phyloP scores from a whole-genome alignment of 768 basidiomycete species.

The Omphalotus guepiniiformis region DNA sequence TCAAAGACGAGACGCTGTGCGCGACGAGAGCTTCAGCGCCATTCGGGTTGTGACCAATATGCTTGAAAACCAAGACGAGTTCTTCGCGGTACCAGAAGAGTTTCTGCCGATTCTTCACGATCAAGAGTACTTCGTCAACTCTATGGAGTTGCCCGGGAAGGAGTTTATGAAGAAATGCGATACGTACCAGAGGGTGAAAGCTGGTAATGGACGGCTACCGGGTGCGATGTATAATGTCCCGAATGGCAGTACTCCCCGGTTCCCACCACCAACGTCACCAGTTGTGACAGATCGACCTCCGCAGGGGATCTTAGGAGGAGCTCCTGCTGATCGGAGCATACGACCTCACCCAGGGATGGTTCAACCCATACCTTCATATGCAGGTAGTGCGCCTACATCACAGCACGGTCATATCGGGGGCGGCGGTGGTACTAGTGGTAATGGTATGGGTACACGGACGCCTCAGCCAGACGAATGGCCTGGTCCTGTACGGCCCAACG shows the following conservation, averaged over 20 bases:
- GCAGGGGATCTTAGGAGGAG: too few species aligned
- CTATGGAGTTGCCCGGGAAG: constrained; percentile 86
- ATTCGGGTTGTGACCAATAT: constrained; percentile 83
- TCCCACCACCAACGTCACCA: constrained; percentile 32
- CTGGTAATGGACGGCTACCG: constrained; percentile 50
- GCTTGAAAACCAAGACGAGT: constrained; percentile 92
- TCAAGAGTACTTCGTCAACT: constrained; percentile 87
- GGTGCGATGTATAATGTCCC: constrained; percentile 31
- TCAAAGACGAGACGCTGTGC: constrained; percentile 75
- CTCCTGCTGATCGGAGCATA: constrained; percentile 34
- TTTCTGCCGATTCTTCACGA: constrained; percentile 83
- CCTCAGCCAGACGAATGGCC: constrained; percentile 43
- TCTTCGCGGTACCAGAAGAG: constrained; percentile 91
- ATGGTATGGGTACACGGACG: constrained; percentile 1
- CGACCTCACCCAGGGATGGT: constrained; percentile 38
- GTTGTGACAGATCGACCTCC: constrained; percentile 42
- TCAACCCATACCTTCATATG: constrained; percentile 32
- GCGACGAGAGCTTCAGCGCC: constrained; percentile 90
- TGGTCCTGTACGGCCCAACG: constrained; percentile 29
- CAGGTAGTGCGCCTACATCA: constrained; percentile 44
- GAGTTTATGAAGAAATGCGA: constrained; percentile 96
- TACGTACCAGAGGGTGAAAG: constrained; percentile 76
- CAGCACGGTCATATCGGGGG: constrained; percentile 41
- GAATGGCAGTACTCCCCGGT: constrained; percentile 35
- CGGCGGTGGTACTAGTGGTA: constrained; percentile 23